Base-by-base conservation (phyloP, 2,329 filamentous ascomycete genomes). In the Aspergillus sp. region DNA sequence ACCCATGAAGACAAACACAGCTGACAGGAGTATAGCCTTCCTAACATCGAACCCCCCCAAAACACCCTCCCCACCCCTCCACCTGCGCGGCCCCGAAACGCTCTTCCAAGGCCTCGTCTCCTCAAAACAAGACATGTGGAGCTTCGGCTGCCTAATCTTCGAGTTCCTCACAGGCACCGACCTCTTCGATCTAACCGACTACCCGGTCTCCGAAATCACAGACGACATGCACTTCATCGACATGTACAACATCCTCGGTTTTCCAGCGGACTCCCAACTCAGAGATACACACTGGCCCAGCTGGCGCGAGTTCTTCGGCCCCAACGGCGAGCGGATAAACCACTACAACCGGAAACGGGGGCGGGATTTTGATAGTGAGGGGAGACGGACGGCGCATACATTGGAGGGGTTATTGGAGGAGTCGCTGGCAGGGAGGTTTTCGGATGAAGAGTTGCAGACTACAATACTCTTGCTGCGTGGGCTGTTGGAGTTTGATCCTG, bases 81-180 rank as follows among this genome's bases (percentile, higher is more conserved):
- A 49, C 5, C 48, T 56, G 19, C 54, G 54, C 40, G 19, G 40
- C n/a, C 54, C 54, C n/a, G 54, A 56, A 37, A 49, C 47, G 2
- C 30, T 56, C 19, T 57, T 51, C n/a, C 30, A 57, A 27, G 12
- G 22, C 2, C 11, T 3, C 12, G 15, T 57, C 2, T 51, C 54
- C 15, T 33, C 30, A 9, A 51, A 30, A 11, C 54, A 56, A 17
- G 54, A 56, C n/a, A 46, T 56, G 47, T 56, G 54, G 54, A 56
- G 54, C 27, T 47, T 56, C n/a, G 54, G 54, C 6, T 56, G 54
- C 27, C 41, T 56, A 0, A 12, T 56, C 5, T 56, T 56, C 20
- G 54, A 56, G 19, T 51, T 56, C 42, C 20, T 56, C n/a, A 56
- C 54, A 4, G 54, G 48, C 2, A 19, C 33, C 19, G 13, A 34